Percentiles rank a stretch among this genome's conserved stretches.
These are phyloP conservation scores for Platanus orientalis DNA, from an alignment of 164 flowering plant species.

Conservation along the genomic window DNA sequence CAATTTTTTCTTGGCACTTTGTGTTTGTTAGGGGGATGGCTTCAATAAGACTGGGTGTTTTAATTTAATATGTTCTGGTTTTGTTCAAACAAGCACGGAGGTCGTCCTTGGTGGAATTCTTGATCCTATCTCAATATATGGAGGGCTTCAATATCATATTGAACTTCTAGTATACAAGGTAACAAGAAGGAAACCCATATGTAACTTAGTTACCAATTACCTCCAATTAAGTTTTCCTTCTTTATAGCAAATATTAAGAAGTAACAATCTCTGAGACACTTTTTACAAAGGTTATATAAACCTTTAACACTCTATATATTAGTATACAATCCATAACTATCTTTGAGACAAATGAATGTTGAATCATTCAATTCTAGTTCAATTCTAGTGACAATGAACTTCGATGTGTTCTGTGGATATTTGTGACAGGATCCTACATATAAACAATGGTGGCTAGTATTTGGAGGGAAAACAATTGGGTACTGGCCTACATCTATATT, in stretches of 20 bases:
- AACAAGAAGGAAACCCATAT: neutral
- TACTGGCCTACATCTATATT: conserved; percentile 8
- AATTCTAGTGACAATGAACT: too few species aligned
- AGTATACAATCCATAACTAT: too few species aligned
- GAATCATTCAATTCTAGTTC: too few species aligned
- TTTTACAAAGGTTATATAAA: too few species aligned
- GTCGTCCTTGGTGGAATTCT: conserved; percentile 16
- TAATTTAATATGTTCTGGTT: conserved; percentile 27
- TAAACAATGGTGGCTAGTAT: conserved; percentile 5
- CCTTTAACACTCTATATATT: too few species aligned
- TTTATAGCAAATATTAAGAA: neutral
- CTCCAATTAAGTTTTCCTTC: too few species aligned
- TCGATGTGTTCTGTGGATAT: too few species aligned
- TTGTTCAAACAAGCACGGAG: conserved; percentile 18
- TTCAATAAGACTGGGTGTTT: conserved; percentile 19
- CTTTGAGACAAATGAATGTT: too few species aligned
- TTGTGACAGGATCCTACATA: neutral
- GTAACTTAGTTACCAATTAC: neutral
- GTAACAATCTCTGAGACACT: too few species aligned
- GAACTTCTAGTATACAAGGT: conserved; percentile 17
- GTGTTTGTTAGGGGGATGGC: conserved; percentile 15
- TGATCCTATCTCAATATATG: conserved; percentile 15
- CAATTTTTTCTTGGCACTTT: neutral
- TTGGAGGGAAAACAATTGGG: neutral
- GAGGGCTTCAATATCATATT: conserved; percentile 4